These are phyloP conservation scores for Apiospora kogelbergensis DNA, from an alignment of 2,329 filamentous ascomycete species.

Conservation along the genomic window DNA sequence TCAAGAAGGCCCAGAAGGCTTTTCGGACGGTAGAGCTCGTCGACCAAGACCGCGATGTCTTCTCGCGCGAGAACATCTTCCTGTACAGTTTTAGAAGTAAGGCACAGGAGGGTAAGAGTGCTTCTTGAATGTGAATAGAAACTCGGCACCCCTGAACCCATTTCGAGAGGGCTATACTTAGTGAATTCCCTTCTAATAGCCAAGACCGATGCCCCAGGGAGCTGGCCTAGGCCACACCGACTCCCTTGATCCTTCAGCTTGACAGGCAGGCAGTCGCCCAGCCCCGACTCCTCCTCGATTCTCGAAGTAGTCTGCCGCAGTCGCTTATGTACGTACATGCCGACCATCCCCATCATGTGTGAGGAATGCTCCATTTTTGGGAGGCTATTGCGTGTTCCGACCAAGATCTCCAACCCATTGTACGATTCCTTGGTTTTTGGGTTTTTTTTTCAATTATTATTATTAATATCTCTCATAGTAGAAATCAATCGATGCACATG, in stretches of 20 bases:
- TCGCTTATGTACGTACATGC: not conserved
- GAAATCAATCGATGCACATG: not conserved
- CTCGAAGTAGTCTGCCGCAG: not conserved
- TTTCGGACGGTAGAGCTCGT: conserved; percentile 63
- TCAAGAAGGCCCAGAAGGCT: conserved; percentile 67
- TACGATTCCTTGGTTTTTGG: not conserved
- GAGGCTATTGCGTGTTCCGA: not conserved
- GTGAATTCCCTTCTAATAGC: not conserved
- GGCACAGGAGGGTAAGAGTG: conserved; percentile 6
- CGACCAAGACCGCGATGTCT: conserved; percentile 60
- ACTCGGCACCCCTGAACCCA: not conserved
- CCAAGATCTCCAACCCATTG: not conserved
- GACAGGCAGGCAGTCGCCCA: not conserved
- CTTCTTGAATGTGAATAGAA: conserved; percentile 5
- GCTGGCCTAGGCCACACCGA: not conserved
- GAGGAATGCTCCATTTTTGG: not conserved
- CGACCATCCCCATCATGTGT: not conserved
- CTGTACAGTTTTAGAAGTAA: conserved; percentile 57
- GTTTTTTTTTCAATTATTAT: not conserved
- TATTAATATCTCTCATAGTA: not conserved
- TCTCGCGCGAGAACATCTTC: conserved; percentile 59
- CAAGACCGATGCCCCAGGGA: not conserved
- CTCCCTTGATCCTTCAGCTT: not conserved
- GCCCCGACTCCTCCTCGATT: not conserved
- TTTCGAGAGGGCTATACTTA: not conserved